These are phyloP conservation scores for Pneumocystis sp. DNA, from an alignment of 1,139 yeast species.

Conservation along the genomic window DNA sequence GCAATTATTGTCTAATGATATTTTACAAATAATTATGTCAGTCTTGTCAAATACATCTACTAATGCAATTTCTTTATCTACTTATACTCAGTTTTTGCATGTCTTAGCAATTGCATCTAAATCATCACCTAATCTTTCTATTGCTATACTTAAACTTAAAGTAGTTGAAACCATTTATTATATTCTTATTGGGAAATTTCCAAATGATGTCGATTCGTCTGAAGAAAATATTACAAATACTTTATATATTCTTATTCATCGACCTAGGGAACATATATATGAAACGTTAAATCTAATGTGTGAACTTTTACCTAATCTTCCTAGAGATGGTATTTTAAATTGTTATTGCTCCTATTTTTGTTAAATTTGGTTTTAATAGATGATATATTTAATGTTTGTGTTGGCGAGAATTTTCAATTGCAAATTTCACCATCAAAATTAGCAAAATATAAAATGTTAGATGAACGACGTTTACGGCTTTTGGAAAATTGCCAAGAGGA, in stretches of 20 bases:
- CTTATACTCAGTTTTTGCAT: slow-evolving; percentile 19
- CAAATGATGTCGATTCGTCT: slow-evolving; percentile 13
- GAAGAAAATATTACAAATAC: slow-evolving; percentile 25
- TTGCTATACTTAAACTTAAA: slow-evolving; percentile 18
- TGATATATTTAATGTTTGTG: slow-evolving; percentile 17
- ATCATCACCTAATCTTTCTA: slow-evolving; percentile 23
- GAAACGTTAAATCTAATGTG: slow-evolving; percentile 44
- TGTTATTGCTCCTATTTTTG: background rate
- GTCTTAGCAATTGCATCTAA: slow-evolving; percentile 32
- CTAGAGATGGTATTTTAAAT: slow-evolving; percentile 9
- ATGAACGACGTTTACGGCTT: slow-evolving; percentile 14
- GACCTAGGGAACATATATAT: slow-evolving; percentile 50
- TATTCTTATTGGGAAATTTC: slow-evolving; percentile 22
- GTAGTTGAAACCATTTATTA: slow-evolving; percentile 23
- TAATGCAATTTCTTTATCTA: slow-evolving; percentile 12
- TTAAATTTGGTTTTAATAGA: background rate
- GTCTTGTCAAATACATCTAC: slow-evolving; percentile 5
- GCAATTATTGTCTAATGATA: background rate
- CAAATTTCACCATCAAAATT: slow-evolving; percentile 17
- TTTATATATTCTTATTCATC: slow-evolving; percentile 59
- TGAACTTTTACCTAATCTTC: slow-evolving; percentile 31
- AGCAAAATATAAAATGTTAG: background rate
- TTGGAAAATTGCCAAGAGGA: slow-evolving; percentile 15
- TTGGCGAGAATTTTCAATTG: slow-evolving; percentile 1
- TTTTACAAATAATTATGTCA: background rate